These are phyloP conservation scores for Pythium brassicae DNA, from an alignment of 352 stramenopile genomes.

Conservation along the genomic window DNA sequence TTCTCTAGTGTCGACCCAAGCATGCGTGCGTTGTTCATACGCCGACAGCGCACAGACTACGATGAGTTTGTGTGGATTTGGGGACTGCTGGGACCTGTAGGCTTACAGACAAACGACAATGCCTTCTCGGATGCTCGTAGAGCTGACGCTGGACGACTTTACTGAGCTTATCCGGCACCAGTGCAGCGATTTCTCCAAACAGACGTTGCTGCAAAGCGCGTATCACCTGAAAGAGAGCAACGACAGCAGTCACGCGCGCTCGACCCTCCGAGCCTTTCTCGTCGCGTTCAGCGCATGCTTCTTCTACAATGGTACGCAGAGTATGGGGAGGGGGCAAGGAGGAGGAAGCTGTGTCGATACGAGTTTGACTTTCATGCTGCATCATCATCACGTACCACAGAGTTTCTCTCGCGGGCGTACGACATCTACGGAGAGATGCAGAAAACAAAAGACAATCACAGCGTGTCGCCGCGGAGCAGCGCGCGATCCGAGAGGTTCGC, in stretches of 20 bases:
- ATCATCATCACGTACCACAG: conserved; percentile 19
- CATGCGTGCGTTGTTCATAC: conserved; percentile 21
- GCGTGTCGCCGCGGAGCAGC: conserved; percentile 18
- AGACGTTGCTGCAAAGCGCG: conserved; percentile 35
- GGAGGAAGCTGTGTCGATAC: not conserved
- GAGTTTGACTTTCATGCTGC: too few species aligned
- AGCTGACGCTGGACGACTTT: conserved; percentile 53
- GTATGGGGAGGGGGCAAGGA: not conserved
- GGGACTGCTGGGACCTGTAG: not conserved
- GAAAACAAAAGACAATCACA: conserved; percentile 18
- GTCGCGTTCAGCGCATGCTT: conserved; percentile 37
- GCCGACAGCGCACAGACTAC: not conserved
- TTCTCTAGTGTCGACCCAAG: conserved; percentile 33
- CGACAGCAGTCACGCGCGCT: conserved; percentile 19
- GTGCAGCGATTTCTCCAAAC: conserved; percentile 41
- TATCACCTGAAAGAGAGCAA: conserved; percentile 34
- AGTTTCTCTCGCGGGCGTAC: conserved; percentile 41
- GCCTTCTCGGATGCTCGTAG: conserved; percentile 13
- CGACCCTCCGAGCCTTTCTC: conserved; percentile 30
- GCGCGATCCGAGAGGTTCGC: conserved; percentile 45
- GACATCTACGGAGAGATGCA: conserved; percentile 50
- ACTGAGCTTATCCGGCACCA: conserved; percentile 51
- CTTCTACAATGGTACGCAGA: conserved; percentile 39
- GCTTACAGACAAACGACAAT: too few species aligned
- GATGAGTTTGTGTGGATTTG: not conserved